A percentile compares a stretch with the other conserved stretches of the same genome.
phyloP scores from a whole-genome alignment of 352 stramenopile genomes.

The Globisporangium perplexum region DNA sequence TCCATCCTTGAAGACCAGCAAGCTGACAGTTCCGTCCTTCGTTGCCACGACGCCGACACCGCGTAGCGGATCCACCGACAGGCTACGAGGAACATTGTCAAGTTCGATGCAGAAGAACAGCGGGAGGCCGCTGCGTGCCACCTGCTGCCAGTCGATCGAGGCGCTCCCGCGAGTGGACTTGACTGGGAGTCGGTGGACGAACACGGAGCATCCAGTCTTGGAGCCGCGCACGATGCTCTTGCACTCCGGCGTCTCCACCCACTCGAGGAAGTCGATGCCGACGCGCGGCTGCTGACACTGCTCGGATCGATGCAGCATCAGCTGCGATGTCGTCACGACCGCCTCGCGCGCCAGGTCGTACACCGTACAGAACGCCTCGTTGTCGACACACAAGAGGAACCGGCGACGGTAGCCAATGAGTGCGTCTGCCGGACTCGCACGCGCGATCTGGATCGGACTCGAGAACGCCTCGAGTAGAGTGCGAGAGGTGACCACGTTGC shows the following conservation, averaged over 20 bases:
- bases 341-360: conserved; percentile 21
- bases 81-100: conserved; percentile 17
- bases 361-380: conserved; percentile 37
- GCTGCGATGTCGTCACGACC: conserved; percentile 30
- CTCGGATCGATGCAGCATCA: conserved; percentile 17
- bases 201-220: conserved; percentile 17
- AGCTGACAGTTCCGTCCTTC: conserved; percentile 16
- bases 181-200: conserved; percentile 42
- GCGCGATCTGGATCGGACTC: conserved; percentile 11
- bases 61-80: conserved; percentile 37
- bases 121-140: conserved; percentile 30
- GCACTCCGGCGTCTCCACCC: conserved; percentile 5
- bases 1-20: conserved; percentile 29
- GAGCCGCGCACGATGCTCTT: conserved; percentile 26
- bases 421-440: conserved; percentile 1
- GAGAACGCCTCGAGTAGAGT: conserved; percentile 11
- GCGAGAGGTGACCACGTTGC: neutral
- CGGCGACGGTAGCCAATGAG: neutral
- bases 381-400: conserved; percentile 31
- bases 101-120: conserved; percentile 24
- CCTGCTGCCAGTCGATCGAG: conserved; percentile 38
- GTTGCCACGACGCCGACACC: conserved; percentile 30
- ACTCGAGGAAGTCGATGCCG: conserved; percentile 10
- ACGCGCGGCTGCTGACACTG: neutral
- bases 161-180: conserved; percentile 16